Conservation (phyloP, 2,329 filamentous ascomycete species). For the Penicillium aurantiogriseum region DNA sequence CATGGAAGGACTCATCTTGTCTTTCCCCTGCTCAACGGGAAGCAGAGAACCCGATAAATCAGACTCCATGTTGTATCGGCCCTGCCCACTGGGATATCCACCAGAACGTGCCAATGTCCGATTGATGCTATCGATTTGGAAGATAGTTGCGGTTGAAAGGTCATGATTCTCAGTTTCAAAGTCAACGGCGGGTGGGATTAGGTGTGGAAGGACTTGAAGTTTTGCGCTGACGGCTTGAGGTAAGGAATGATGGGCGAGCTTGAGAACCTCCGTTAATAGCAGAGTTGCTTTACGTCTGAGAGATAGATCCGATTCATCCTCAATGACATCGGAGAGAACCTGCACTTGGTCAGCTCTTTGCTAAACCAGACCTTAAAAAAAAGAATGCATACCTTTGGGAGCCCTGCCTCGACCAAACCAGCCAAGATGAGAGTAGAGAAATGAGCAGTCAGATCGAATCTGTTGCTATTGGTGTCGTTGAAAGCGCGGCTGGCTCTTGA, state of each 20-base stretch:
- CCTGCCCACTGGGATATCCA: constrained; percentile 40
- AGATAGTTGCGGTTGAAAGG: constrained; percentile 83
- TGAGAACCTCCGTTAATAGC: constrained; percentile 85
- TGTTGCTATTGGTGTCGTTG: constrained; percentile 66
- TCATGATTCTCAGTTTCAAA: constrained; percentile 72
- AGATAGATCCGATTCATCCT: constrained; percentile 49
- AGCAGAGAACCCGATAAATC: constrained; percentile 46
- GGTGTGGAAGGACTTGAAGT: constrained; percentile 81
- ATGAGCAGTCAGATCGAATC: constrained; percentile 79
- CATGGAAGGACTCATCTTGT: constrained; percentile 61
- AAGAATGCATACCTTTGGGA: constrained; percentile 52
- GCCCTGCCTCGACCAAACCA: constrained; percentile 76
- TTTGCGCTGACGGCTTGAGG: constrained; percentile 79
- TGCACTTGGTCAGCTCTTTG: constrained; percentile 27
- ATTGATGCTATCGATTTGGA: constrained; percentile 97
- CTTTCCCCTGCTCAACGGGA: constrained; percentile 44
- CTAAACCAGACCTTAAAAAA: not conserved
- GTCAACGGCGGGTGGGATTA: constrained; percentile 73
- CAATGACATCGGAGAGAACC: constrained; percentile 51
- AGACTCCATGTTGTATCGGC: constrained; percentile 44
- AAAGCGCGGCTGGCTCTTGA: constrained; percentile 51
- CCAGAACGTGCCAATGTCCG: constrained; percentile 82
- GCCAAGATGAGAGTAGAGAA: constrained; percentile 88
- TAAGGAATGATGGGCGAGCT: constrained; percentile 80
- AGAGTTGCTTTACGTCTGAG: constrained; percentile 87